Evolutionary conservation across 768 basidiomycete genomes (phyloP).

Genomic region (Leccinum longicurvipes): DNA sequence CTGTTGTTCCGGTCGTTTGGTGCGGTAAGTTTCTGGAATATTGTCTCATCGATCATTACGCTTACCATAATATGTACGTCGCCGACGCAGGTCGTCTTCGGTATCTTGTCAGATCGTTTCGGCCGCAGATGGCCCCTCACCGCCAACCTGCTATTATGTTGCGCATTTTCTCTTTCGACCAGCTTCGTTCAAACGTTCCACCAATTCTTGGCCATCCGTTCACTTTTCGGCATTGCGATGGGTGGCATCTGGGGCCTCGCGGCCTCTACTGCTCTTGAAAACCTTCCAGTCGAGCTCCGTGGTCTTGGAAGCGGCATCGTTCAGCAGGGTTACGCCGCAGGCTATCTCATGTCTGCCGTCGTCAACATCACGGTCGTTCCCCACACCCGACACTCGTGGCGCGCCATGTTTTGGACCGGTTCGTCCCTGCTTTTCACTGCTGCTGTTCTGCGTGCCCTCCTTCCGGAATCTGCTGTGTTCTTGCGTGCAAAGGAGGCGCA

Average conservation of each 20-base stretch:
- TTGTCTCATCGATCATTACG: not conserved
- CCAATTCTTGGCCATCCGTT: slow-evolving; percentile 77
- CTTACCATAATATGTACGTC: not conserved
- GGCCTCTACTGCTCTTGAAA: slow-evolving; percentile 81
- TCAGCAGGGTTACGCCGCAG: slow-evolving; percentile 90
- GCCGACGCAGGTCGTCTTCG: slow-evolving; percentile 58
- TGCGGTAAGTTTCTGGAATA: slow-evolving; percentile 41
- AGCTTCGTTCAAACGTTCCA: slow-evolving; percentile 75
- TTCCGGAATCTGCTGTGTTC: slow-evolving; percentile 83
- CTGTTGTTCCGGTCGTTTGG: slow-evolving; percentile 83
- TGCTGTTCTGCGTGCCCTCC: slow-evolving; percentile 56
- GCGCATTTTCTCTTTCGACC: slow-evolving; percentile 71
- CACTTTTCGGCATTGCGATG: slow-evolving; percentile 86
- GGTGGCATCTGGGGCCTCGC: slow-evolving; percentile 89
- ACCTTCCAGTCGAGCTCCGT: slow-evolving; percentile 84
- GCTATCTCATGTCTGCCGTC: slow-evolving; percentile 81
- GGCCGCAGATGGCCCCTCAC: slow-evolving; percentile 94
- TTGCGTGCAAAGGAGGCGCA: slow-evolving; percentile 58
- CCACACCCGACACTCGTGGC: slow-evolving; percentile 48
- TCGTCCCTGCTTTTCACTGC: slow-evolving; percentile 69
- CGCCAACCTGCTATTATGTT: slow-evolving; percentile 66
- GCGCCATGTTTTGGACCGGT: slow-evolving; percentile 78
- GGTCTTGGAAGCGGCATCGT: slow-evolving; percentile 84
- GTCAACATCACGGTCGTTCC: slow-evolving; percentile 68
- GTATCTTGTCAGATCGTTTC: slow-evolving; percentile 79